Conservation (phyloP, 1,139 yeast species). For the Pichia inconspicua region DNA sequence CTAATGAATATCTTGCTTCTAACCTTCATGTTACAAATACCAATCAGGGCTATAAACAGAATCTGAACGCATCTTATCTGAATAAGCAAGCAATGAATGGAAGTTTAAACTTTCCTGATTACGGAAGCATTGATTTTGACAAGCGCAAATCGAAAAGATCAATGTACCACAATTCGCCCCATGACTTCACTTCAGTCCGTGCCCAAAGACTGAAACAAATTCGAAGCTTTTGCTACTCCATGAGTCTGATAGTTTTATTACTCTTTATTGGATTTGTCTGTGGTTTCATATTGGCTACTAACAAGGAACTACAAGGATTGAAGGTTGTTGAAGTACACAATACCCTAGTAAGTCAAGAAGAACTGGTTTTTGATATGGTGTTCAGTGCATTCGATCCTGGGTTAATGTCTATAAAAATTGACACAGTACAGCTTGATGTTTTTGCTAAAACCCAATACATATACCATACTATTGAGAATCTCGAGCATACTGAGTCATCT, state of each 20-base stretch:
- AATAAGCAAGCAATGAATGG: conserved; percentile 6
- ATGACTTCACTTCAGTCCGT: conserved; percentile 35
- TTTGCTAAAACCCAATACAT: conserved; percentile 74
- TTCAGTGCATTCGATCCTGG: conserved; percentile 87
- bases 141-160: conserved; percentile 25
- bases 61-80: conserved; percentile 2
- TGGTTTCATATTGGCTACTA: conserved; percentile 81
- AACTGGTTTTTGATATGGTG: conserved; percentile 68
- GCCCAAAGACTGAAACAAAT: conserved; percentile 32
- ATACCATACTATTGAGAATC: conserved; percentile 6
- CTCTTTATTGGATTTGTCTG: conserved; percentile 64
- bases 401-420: conserved; percentile 57
- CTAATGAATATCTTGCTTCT: conserved; percentile 8
- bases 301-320: conserved; percentile 71
- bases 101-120: conserved; percentile 10
- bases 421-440: conserved; percentile 68
- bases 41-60: neutral
- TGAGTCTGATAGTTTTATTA: conserved; percentile 46
- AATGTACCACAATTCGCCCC: conserved; percentile 51
- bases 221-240: conserved; percentile 49
- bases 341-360: conserved; percentile 76
- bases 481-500: conserved; percentile 8
- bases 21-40: conserved; percentile 1
- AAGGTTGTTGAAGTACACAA: conserved; percentile 54
- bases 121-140: conserved; percentile 14